Conservation (phyloP, 768 basidiomycete species). For the Mycena leptocephala region DNA sequence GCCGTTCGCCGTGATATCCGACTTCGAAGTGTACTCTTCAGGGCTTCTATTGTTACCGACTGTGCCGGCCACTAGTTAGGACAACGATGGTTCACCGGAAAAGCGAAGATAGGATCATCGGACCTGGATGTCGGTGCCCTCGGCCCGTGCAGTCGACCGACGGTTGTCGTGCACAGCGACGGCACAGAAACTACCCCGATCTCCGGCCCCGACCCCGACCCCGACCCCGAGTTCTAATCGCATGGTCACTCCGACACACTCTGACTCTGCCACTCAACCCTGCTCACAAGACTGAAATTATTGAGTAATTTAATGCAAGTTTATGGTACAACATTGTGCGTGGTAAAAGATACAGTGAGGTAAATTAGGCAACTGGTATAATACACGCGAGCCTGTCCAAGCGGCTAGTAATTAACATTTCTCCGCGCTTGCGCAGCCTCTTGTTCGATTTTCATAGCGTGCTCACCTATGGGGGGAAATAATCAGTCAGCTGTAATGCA, state of each 20-base stretch:
- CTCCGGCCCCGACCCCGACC: no score
- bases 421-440: conserved; percentile 35
- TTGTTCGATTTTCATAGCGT: conserved; percentile 44
- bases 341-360: conserved; percentile 19
- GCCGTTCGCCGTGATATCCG: no score
- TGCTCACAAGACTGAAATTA: no score
- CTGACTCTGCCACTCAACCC: no score
- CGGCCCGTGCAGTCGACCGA: neutral
- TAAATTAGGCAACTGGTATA: neutral
- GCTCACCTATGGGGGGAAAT: conserved; percentile 38
- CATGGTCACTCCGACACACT: no score
- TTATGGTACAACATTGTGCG: neutral
- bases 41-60: neutral
- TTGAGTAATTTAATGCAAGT: neutral
- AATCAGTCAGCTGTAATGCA: neutral
- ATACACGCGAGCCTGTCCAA: neutral
- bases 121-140: neutral
- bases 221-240: no score
- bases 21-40: no score
- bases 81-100: neutral
- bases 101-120: neutral
- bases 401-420: no score
- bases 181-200: no score
- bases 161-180: no score
- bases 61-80: neutral